phyloP scores from a whole-genome alignment of 176 grass and related monocot genomes.

The Poa pratensis region DNA sequence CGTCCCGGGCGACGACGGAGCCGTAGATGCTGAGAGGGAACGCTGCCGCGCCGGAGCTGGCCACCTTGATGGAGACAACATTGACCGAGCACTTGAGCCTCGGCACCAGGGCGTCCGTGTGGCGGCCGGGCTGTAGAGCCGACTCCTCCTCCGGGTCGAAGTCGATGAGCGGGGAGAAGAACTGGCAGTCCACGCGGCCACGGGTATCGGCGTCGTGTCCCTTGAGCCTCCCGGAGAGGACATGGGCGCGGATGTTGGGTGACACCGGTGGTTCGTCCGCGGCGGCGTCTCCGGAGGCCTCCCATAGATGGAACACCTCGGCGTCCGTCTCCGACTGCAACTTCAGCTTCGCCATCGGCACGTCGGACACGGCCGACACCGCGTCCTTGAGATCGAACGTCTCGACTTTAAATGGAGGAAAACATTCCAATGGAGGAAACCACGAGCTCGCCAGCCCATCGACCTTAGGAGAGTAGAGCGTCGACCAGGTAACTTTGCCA shows the following conservation, averaged over 20 bases:
- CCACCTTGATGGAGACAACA: background rate
- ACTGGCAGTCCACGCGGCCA: background rate
- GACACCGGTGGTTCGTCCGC: background rate
- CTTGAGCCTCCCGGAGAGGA: background rate
- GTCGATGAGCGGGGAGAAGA: conserved; percentile 6
- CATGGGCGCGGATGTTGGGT: background rate
- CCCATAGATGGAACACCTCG: background rate
- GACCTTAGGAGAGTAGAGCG: no score
- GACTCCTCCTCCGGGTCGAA: background rate
- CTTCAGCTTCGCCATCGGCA: background rate
- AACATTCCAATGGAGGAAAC: no score
- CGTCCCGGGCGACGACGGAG: no score
- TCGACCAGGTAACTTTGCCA: no score
- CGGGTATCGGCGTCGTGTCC: background rate
- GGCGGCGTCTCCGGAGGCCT: background rate
- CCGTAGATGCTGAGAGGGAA: background rate
- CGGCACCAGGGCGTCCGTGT: background rate
- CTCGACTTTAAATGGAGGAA: background rate
- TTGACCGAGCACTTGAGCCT: background rate
- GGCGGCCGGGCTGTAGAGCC: background rate
- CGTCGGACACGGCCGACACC: background rate
- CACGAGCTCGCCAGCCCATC: no score
- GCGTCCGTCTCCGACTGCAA: background rate
- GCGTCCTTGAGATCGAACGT: background rate
- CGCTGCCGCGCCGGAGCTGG: background rate